A percentile compares a stretch with the other conserved stretches of the same genome.
phyloP scores from a whole-genome alignment of 2,329 filamentous ascomycete genomes.

The Escovopsis weberi region DNA sequence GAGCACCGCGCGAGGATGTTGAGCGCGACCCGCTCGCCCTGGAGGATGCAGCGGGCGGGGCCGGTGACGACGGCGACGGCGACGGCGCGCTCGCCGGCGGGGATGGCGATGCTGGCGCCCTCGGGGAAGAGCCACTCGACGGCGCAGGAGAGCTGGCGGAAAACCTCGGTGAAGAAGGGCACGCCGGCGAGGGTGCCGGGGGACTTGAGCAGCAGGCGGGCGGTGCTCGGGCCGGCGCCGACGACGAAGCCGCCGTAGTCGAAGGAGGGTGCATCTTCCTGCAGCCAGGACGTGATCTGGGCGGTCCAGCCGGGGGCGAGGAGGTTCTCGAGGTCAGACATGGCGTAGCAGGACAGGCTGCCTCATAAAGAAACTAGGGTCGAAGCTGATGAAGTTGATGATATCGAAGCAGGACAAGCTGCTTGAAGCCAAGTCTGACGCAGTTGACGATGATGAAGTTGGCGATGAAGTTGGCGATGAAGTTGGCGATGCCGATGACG shows the following conservation, averaged over 20 bases:
- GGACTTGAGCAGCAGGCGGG: constrained; percentile 56
- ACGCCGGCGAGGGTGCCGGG: constrained; percentile 74
- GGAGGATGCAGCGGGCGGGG: constrained; percentile 62
- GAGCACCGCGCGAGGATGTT: constrained; percentile 86
- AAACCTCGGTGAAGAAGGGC: constrained; percentile 92
- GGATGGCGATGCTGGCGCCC: constrained; percentile 52
- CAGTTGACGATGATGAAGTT: not conserved
- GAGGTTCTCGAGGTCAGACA: constrained; percentile 41
- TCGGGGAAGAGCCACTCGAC: constrained; percentile 79
- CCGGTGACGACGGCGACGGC: constrained; percentile 71
- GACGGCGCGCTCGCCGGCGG: constrained; percentile 32
- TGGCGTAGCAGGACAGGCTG: constrained; percentile 16
- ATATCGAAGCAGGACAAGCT: not conserved
- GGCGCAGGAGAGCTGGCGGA: constrained; percentile 76
- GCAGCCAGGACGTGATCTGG: constrained; percentile 70
- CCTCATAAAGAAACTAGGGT: not conserved
- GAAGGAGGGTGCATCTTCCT: constrained; percentile 91
- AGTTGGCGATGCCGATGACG: not conserved
- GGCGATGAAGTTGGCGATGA: not conserved
- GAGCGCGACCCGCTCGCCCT: constrained; percentile 87
- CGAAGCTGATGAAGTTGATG: not conserved
- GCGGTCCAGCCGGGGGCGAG: constrained; percentile 77
- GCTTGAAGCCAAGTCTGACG: not conserved
- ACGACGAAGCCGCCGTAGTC: constrained; percentile 98
- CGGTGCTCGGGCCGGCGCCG: constrained; percentile 49